Evolutionary conservation across 1,139 yeast genomes (phyloP), one percentile per base, ranked within the genome.

Genomic region (Geotrichum histeridarum): DNA sequence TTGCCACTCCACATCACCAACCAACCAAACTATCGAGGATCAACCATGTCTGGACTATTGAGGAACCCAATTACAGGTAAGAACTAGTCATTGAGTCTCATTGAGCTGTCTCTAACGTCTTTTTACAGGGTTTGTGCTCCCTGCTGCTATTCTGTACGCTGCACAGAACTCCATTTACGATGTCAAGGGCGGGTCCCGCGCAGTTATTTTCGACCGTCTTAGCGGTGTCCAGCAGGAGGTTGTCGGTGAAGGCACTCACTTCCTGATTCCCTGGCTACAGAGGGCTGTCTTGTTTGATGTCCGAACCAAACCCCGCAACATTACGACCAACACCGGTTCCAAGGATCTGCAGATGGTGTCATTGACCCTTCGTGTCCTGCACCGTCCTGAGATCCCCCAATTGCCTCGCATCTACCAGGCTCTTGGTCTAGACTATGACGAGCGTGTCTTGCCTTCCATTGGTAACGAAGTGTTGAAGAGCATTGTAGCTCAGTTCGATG

Each of bases 401-500:
- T 78, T 93, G 66, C 97, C 99, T 27, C 74, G 73, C 49, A 93
- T 93, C 62, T 94, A 94, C 74, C 98, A 91, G 80, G 81, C 67
- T 50, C 78, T 93, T 60, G 99, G 99, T 55, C 77, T 84, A 59
- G 99, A 93, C 71, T 93, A 94, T 71, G 99, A 93, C 68, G 99
- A 93, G 75, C 81, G 98, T 69, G 98, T 93, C 39, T 78, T 93
- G 63, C 99, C 99, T 22, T 93, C 98, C 15, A 91, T 93, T 69
- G 96, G 97, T 62, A 93, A 93, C 70, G 99, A 93, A 75, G 94
- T 93, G 37, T 79, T 93, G 69, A 93, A 93, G 74, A 82, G 95
- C 50, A 89, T 90, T 67, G 99, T 93, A 35, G 99, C 99, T 0
- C 99, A 93, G 72, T 93, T 93, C 66, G 98, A 93, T 71, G 99